Base-by-base conservation (phyloP, 1,139 yeast species). In the Groenewaldozyma auringiensis region DNA sequence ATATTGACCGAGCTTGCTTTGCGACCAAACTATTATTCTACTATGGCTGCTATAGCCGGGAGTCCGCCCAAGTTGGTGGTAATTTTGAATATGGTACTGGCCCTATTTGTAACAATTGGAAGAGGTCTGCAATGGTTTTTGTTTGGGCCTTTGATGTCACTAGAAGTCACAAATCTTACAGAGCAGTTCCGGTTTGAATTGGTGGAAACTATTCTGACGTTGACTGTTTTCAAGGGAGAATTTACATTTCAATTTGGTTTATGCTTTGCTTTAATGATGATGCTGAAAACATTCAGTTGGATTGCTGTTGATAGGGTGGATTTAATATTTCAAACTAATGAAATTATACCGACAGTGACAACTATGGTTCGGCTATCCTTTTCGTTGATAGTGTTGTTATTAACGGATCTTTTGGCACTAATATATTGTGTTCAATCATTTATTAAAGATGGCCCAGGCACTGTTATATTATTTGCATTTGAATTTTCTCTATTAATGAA, bases 81-180 rank as follows among this genome's bases (percentile, higher is more conserved):
- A 51, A 51, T 75, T 18, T 61, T 65, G 27, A 74, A 75, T 55
- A 64, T 73, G 65, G 60, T 74, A 14, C 60, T 77, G 40, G 62
- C 68, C 37, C 56, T 70, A 41, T 53, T 71, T 3, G 50, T 72
- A 6, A 43, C 71, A 2, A 18, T 67, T n/a, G 80, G 77, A 4
- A 70, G 71, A 49, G 21, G 67, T 4, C 53, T 78, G 1, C 81
- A 78, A 51, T 47, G 63, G 43, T 3, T 81, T 1, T 61, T 88
- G 41, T 88, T 88, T 67, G 96, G 96, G 0, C 81, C 79, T 46
- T 67, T 92, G 46, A 69, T 95, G 45, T 67, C 80, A 27, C 71
- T 85, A 40, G 98, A 92, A 60, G 66, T 76, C 41, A 95, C 89
- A 55, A 88, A 83, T 59, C 68, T 89, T 20, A 73, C 81, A 51